Conservation (phyloP, 345 rosid genomes). For the Lagerstroemia speciosa region DNA sequence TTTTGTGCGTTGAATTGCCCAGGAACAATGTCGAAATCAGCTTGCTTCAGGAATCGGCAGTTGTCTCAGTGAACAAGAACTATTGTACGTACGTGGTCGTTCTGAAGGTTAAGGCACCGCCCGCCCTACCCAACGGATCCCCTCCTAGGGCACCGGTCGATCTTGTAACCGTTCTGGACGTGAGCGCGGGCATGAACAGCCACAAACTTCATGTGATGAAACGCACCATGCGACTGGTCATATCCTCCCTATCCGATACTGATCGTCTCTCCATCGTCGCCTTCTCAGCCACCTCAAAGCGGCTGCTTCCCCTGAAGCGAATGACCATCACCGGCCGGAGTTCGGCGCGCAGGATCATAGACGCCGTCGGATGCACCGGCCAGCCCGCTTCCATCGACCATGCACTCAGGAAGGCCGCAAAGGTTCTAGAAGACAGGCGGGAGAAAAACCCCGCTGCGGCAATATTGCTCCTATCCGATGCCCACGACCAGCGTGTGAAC, state of each 20-base stretch:
- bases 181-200: conserved; percentile 41
- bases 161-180: conserved; percentile 56
- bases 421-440: conserved; percentile 81
- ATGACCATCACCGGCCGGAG: conserved; percentile 70
- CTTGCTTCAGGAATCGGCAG: conserved; percentile 56
- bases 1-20: too few relatives aligned
- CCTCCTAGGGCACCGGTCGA: conserved; percentile 56
- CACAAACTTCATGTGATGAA: conserved; percentile 44
- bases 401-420: conserved; percentile 84
- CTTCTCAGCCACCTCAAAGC: conserved; percentile 59
- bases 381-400: conserved; percentile 51
- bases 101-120: conserved; percentile 57
- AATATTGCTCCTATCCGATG: conserved; percentile 51
- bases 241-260: conserved; percentile 45
- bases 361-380: conserved; percentile 45
- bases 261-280: conserved; percentile 81
- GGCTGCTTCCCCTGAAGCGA: conserved; percentile 53
- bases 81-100: conserved; percentile 48
- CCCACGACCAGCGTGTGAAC: conserved; percentile 33
- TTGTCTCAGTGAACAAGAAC: conserved; percentile 42
- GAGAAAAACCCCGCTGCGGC: conserved; percentile 54
- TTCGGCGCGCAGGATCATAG: conserved; percentile 55
- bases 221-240: conserved; percentile 47
- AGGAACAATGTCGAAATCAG: conserved; percentile 28
- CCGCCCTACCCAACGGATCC: conserved; percentile 19